A percentile compares a stretch with the other conserved stretches of the same genome.
phyloP scores from a whole-genome alignment of 225 moss, liverwort and hornwort species.

The Takakia lepidozioides region DNA sequence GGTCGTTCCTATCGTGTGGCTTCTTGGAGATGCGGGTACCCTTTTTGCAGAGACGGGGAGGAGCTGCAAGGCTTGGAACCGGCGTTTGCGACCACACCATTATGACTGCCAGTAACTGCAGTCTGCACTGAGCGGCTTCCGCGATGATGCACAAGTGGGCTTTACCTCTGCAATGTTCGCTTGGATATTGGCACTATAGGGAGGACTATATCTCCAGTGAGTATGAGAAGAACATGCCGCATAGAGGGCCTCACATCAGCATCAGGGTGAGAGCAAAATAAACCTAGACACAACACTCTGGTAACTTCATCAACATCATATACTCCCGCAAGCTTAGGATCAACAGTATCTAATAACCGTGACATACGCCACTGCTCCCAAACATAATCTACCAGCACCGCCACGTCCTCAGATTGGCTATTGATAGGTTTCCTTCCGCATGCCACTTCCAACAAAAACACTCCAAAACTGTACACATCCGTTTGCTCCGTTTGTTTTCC shows the following conservation, averaged over 20 bases:
- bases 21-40: too few species aligned
- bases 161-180: too few species aligned
- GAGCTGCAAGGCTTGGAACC: too few species aligned
- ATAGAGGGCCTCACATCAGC: constrained; percentile 22
- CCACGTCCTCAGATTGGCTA: background rate
- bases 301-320: constrained; percentile 11
- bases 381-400: constrained; percentile 12
- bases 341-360: background rate
- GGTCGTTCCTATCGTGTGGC: too few species aligned
- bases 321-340: background rate
- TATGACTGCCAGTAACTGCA: too few species aligned
- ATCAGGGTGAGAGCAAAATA: constrained; percentile 22
- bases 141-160: too few species aligned
- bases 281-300: constrained; percentile 16
- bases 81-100: too few species aligned
- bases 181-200: too few species aligned
- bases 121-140: too few species aligned
- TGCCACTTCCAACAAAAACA: constrained; percentile 22
- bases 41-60: too few species aligned
- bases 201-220: too few species aligned
- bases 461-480: constrained; percentile 39
- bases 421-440: constrained; percentile 18
- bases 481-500: constrained; percentile 21
- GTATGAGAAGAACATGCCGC: constrained; percentile 1
- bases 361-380: constrained; percentile 4